Base-by-base conservation (phyloP, 495 filamentous ascomycete species). In the Opeltia flavorubescens region DNA sequence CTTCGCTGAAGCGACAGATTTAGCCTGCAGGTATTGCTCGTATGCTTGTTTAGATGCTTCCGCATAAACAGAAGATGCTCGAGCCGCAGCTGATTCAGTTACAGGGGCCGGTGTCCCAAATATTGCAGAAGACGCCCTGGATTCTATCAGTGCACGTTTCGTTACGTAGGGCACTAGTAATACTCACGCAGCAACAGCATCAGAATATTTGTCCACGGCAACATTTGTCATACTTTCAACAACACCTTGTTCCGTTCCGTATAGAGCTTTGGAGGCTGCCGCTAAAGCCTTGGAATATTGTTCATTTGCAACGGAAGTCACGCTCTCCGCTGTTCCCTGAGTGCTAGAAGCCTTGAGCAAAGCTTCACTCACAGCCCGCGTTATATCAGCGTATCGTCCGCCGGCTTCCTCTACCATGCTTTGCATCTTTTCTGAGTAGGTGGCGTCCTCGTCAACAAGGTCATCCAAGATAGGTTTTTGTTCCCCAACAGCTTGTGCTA, bases 11-110 rank as follows among this genome's bases (percentile, higher is more conserved):
- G 80, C 65, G n/a, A 72, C 68, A 4, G 75, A 76, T 52, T 78
- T 75, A 3, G 82, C 84, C 17, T 76, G 73, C 0, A 70, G 71
- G 54, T 84, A 87, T 21, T 78, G 74, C 27, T 74, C 66, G 33
- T 72, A 70, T 26, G 84, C 84, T 13, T 67, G 62, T 15, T 67
- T 67, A 3, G 80, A 55, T 28, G 83, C 82, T 28, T 68, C 63
- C 11, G 67, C 69, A 59, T 87, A 87, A 26, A 69, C 74, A 3
- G 73, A 71, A 40, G 67, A 70, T 20, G 80, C 79, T 51, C 63
- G 57, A 17, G 57, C 58, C 7, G 63, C 55, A 30, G 74, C 44
- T 23, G 68, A 64, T 23, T 62, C 49, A 24, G 55, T 57, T n/a
- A 60, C 54, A 7, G 72, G 66, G 5, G 68, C 63, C 21, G 78